These are phyloP conservation scores for Microbotryomycetes sp. DNA, from an alignment of 1,284 basidiomycete species.

Conservation along the genomic window DNA sequence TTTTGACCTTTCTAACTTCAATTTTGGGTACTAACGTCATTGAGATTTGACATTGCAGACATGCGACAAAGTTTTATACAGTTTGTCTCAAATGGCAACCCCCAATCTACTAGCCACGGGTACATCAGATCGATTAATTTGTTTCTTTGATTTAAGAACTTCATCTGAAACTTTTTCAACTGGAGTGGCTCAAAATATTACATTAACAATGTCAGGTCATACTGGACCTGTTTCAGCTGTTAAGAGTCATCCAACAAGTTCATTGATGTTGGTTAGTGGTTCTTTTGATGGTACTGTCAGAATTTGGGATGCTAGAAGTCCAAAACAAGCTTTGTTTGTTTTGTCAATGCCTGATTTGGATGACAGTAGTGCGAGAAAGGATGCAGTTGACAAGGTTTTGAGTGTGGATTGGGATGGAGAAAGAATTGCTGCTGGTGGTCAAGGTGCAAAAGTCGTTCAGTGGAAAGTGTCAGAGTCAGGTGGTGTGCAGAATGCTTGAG, in stretches of 20 bases:
- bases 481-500: background rate
- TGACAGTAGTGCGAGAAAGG: conserved; percentile 22
- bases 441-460: conserved; percentile 48
- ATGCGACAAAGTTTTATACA: conserved; percentile 46
- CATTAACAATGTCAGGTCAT: conserved; percentile 55
- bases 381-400: conserved; percentile 35
- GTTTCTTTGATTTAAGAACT: conserved; percentile 49
- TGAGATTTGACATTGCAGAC: too few species aligned
- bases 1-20: background rate
- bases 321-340: conserved; percentile 55
- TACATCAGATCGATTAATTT: conserved; percentile 49
- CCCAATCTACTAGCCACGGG: conserved; percentile 47
- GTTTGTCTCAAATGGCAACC: conserved; percentile 45
- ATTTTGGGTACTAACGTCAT: too few species aligned
- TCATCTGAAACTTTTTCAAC: conserved; percentile 36
- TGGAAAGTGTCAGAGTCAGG: conserved; percentile 18
- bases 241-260: conserved; percentile 53
- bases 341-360: conserved; percentile 35
- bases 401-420: conserved; percentile 70
- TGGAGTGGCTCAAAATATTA: conserved; percentile 42
- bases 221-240: conserved; percentile 68
- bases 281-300: conserved; percentile 75
- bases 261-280: conserved; percentile 67
- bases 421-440: conserved; percentile 68
- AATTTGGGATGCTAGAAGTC: conserved; percentile 73